These are phyloP conservation scores for Amanita rimosa DNA, from an alignment of 768 basidiomycete genomes.

Conservation along the genomic window DNA sequence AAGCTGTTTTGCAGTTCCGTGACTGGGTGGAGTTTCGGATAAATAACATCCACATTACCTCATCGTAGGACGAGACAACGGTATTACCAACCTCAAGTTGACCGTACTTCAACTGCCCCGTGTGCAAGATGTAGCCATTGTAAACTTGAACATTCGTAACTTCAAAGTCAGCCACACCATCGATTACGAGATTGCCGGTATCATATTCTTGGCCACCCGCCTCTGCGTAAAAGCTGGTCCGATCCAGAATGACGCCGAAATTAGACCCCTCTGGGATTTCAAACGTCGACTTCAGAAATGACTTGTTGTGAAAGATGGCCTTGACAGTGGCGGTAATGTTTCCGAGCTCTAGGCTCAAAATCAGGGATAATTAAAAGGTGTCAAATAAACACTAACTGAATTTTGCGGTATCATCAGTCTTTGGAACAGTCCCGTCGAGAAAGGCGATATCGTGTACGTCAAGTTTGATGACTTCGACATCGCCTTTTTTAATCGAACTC, in stretches of 20 bases:
- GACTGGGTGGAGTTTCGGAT: not conserved
- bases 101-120: conserved; percentile 86
- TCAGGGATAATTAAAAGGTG: not conserved
- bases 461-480: conserved; percentile 65
- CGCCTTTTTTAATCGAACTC: conserved; percentile 63
- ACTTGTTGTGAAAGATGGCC: conserved; percentile 75
- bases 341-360: conserved; percentile 44
- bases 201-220: conserved; percentile 96
- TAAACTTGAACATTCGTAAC: conserved; percentile 90
- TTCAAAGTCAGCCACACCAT: conserved; percentile 84
- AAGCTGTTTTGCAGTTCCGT: conserved; percentile 31
- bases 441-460: conserved; percentile 92
- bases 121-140: conserved; percentile 93
- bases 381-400: conserved; percentile 48
- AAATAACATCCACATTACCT: conserved; percentile 35
- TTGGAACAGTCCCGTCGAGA: conserved; percentile 68
- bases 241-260: conserved; percentile 85
- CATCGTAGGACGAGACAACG: conserved; percentile 87
- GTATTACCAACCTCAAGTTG: conserved; percentile 65
- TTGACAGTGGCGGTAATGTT: conserved; percentile 68
- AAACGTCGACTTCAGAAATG: conserved; percentile 59
- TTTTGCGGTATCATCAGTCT: conserved; percentile 90
- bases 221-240: conserved; percentile 95
- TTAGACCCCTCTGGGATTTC: conserved; percentile 50
- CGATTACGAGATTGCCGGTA: conserved; percentile 89